A percentile compares a stretch with the other conserved stretches of the same genome.
phyloP scores from a whole-genome alignment of 257 asterid species.

The Thymus quinquecostatus region DNA sequence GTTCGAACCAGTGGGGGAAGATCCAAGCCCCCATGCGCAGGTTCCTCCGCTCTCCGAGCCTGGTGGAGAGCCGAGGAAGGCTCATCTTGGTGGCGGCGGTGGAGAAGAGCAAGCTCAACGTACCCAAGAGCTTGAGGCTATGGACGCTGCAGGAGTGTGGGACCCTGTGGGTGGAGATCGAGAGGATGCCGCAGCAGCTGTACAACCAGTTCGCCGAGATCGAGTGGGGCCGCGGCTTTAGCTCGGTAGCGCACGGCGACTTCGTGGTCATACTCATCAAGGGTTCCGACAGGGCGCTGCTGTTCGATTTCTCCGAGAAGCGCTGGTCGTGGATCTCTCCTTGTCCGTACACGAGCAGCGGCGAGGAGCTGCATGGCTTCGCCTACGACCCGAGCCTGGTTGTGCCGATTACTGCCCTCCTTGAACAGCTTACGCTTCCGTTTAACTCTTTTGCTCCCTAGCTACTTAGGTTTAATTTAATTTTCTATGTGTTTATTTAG shows the following conservation, averaged over 20 bases:
- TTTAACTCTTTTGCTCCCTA: constrained; percentile 55
- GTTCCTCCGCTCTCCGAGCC: constrained; percentile 76
- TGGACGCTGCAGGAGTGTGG: constrained; percentile 81
- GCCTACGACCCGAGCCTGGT: constrained; percentile 73
- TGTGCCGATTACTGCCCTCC: constrained; percentile 74
- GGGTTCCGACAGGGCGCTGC: constrained; percentile 53
- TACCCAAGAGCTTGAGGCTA: constrained; percentile 79
- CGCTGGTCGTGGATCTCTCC: constrained; percentile 86
- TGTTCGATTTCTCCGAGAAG: constrained; percentile 67
- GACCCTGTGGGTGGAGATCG: constrained; percentile 75
- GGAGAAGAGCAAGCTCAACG: constrained; percentile 91
- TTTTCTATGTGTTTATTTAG: neutral
- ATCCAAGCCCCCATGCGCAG: constrained; percentile 96
- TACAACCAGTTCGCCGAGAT: constrained; percentile 67
- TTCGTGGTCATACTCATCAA: constrained; percentile 53
- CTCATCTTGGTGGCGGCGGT: constrained; percentile 78
- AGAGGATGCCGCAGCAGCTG: constrained; percentile 95
- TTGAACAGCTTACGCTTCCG: constrained; percentile 80
- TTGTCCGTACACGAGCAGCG: constrained; percentile 51
- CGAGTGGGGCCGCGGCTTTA: constrained; percentile 74
- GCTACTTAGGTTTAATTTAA: neutral
- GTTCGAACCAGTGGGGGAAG: constrained; percentile 65
- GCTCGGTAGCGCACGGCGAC: constrained; percentile 76
- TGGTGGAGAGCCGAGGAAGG: constrained; percentile 64
- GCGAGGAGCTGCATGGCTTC: constrained; percentile 72